These are phyloP conservation scores for Lactarius sanguifluus DNA, from an alignment of 768 basidiomycete genomes.

Conservation along the genomic window DNA sequence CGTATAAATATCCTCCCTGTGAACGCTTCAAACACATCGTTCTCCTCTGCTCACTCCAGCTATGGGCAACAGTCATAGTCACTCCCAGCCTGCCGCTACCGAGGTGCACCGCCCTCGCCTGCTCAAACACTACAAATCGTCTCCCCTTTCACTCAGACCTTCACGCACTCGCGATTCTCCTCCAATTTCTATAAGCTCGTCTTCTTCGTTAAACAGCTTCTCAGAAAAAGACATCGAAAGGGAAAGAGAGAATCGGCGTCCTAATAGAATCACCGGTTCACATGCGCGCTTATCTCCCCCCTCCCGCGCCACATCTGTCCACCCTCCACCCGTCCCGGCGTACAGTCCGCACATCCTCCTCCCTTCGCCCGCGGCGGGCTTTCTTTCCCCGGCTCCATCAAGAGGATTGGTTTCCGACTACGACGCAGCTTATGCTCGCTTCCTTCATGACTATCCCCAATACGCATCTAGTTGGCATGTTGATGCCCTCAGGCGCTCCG, in stretches of 20 bases:
- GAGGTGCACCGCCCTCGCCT: conserved; percentile 15
- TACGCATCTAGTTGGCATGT: conserved; percentile 70
- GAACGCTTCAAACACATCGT: not conserved
- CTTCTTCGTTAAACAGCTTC: conserved; percentile 25
- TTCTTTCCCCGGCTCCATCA: conserved; percentile 7
- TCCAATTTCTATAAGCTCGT: conserved; percentile 17
- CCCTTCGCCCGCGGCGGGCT: conserved; percentile 28
- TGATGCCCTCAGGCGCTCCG: conserved; percentile 62
- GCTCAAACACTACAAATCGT: conserved; percentile 28
- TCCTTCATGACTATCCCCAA: conserved; percentile 43
- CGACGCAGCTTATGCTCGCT: conserved; percentile 24
- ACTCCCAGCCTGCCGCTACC: conserved; percentile 9
- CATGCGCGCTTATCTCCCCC: conserved; percentile 8
- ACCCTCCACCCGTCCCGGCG: conserved; percentile 10
- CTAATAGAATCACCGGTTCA: conserved; percentile 4
- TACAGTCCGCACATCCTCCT: conserved; percentile 11
- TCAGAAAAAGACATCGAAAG: conserved; percentile 22
- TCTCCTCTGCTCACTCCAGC: not conserved
- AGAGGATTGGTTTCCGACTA: conserved; percentile 7
- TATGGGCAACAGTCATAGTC: conserved; percentile 19
- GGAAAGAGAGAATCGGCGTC: conserved; percentile 16
- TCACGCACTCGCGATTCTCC: conserved; percentile 14
- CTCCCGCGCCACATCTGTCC: conserved; percentile 5
- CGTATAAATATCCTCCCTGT: conserved; percentile 22
- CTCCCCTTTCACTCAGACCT: conserved; percentile 20